Conservation (phyloP, 2,329 filamentous ascomycete genomes). For the Xylaria digitata region DNA sequence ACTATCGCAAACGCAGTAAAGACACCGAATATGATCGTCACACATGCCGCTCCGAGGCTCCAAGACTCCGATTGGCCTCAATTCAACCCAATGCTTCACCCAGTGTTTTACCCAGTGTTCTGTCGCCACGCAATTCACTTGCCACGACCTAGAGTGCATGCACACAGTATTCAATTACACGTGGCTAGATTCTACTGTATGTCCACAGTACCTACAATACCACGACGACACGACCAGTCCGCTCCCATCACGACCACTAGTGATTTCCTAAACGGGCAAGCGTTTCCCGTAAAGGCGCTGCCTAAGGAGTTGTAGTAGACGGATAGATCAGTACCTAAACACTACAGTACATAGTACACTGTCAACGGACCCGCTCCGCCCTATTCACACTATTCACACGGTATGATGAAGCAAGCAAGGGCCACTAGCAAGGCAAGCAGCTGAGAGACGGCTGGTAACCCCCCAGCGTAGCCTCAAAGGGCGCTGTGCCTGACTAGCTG, state of each 20-base stretch:
- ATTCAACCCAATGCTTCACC: neutral
- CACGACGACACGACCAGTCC: neutral
- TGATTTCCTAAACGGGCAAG: conserved; percentile 28
- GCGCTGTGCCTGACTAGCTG: conserved; percentile 21
- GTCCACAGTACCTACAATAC: neutral
- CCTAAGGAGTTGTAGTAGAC: no score
- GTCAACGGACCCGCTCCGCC: no score
- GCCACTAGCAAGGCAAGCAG: conserved; percentile 23
- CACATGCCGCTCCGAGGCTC: conserved; percentile 18
- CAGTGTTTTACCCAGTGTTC: neutral
- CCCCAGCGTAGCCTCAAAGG: conserved; percentile 22
- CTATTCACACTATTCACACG: neutral
- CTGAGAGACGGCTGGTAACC: conserved; percentile 27
- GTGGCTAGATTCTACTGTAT: neutral
- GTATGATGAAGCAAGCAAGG: neutral
- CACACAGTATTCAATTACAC: conserved; percentile 14
- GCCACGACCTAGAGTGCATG: neutral
- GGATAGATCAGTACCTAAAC: no score
- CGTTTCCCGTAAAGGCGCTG: conserved; percentile 9
- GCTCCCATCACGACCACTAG: conserved; percentile 6
- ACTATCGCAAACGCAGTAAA: conserved; percentile 35
- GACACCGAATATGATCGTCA: conserved; percentile 32
- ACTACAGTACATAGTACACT: no score
- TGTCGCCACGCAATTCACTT: conserved; percentile 6
- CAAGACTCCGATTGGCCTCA: conserved; percentile 34